Evolutionary conservation across 2,329 filamentous ascomycete species (phyloP).

Genomic region (Ophiostoma montium): DNA sequence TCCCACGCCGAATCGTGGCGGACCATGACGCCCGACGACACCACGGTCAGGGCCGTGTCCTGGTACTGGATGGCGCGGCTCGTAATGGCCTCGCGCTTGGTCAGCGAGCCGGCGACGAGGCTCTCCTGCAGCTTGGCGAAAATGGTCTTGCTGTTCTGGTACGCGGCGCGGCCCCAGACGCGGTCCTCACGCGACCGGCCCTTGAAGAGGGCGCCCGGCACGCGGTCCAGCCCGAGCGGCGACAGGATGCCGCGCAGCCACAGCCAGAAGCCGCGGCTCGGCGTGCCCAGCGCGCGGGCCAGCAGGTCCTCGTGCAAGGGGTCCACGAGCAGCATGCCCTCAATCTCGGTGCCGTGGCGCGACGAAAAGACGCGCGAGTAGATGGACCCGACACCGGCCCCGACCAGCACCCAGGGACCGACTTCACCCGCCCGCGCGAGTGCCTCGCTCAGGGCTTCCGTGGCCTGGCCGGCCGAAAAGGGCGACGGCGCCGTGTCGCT

Average conservation of each 20-base stretch:
- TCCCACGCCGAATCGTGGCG: slow-evolving; percentile 60
- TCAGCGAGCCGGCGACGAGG: slow-evolving; percentile 71
- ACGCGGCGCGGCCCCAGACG: slow-evolving; percentile 65
- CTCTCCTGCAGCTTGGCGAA: slow-evolving; percentile 90
- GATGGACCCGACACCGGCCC: slow-evolving; percentile 73
- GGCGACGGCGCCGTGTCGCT: slow-evolving; percentile 87
- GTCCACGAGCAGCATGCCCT: slow-evolving; percentile 74
- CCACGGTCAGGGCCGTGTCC: slow-evolving; percentile 62
- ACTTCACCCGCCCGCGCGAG: slow-evolving; percentile 66
- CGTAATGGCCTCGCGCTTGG: slow-evolving; percentile 65
- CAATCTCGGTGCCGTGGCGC: slow-evolving; percentile 60
- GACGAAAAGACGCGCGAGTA: slow-evolving; percentile 87
- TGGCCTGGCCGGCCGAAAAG: slow-evolving; percentile 83
- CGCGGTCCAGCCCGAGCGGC: slow-evolving; percentile 70
- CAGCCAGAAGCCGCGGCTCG: slow-evolving; percentile 64
- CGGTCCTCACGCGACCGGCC: slow-evolving; percentile 72
- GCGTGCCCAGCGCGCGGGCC: slow-evolving; percentile 41
- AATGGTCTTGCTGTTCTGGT: slow-evolving; percentile 70
- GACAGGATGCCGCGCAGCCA: slow-evolving; percentile 80
- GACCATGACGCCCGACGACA: slow-evolving; percentile 67
- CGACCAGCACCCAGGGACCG: slow-evolving; percentile 79
- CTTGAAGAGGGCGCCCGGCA: slow-evolving; percentile 67
- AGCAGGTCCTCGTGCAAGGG: slow-evolving; percentile 81
- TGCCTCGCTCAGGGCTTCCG: slow-evolving; percentile 76
- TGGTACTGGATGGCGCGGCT: slow-evolving; percentile 65